Percentiles rank a stretch among this genome's conserved stretches.
phyloP scores from a whole-genome alignment of 306 rosid species.

The Mucuna pruriens region DNA sequence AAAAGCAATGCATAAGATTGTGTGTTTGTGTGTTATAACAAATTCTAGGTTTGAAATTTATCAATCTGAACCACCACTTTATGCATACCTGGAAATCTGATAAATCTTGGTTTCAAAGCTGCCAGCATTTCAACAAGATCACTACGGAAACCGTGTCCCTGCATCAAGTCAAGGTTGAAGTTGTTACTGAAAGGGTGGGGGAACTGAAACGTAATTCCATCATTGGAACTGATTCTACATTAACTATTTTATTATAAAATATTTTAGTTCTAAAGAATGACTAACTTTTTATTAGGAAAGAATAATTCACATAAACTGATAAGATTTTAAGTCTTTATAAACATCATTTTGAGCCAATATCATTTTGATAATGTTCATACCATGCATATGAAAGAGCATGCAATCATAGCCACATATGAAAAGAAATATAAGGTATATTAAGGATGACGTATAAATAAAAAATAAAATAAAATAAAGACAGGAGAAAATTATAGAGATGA shows the following conservation, averaged over 20 bases:
- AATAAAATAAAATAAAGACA: background rate
- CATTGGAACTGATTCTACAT: conserved; percentile 16
- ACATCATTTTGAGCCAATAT: background rate
- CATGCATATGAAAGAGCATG: background rate
- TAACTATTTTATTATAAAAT: background rate
- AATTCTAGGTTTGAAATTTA: conserved; percentile 12
- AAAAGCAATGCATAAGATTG: conserved; percentile 10
- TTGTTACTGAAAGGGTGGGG: conserved; percentile 23
- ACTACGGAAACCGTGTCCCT: conserved; percentile 91
- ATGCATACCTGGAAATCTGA: conserved; percentile 87
- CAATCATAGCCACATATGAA: background rate
- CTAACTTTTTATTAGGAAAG: background rate
- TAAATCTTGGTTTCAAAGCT: conserved; percentile 69
- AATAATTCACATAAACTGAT: background rate
- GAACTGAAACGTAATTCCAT: background rate
- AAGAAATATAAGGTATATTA: background rate
- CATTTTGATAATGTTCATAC: background rate
- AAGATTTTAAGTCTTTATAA: background rate
- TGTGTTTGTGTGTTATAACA: background rate
- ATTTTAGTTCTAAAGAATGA: background rate
- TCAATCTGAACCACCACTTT: conserved; percentile 24
- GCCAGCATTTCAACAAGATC: conserved; percentile 69
- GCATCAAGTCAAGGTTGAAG: conserved; percentile 40
- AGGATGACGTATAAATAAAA: conserved; percentile 7
- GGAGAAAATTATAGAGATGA: background rate